phyloP scores from a whole-genome alignment of 2,329 filamentous ascomycete genomes.

The Ascochyta lentis region DNA sequence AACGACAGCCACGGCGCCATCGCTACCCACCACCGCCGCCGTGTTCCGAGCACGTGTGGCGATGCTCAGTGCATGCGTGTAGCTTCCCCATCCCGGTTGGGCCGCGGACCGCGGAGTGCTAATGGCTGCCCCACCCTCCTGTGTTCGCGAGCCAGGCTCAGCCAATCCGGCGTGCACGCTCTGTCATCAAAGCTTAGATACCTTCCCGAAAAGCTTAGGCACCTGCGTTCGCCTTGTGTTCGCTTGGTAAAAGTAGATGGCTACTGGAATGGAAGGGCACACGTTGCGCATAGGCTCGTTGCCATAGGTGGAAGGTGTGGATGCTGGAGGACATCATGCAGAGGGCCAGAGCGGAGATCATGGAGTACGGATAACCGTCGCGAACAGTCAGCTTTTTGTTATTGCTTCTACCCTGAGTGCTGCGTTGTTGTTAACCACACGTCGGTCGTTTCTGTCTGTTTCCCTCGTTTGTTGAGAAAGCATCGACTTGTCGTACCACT shows the following conservation, averaged over 20 bases:
- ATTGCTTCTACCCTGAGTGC: not conserved
- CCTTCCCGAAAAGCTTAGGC: constrained; percentile 32
- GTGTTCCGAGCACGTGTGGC: not conserved
- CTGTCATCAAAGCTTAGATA: constrained; percentile 23
- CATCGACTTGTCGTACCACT: not conserved
- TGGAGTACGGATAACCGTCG: not conserved
- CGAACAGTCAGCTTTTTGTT: not conserved
- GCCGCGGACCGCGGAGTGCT: constrained; percentile 15
- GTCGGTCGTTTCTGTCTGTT: constrained; percentile 1
- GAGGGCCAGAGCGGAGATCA: not conserved
- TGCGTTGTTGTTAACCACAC: not conserved
- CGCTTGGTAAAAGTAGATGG: not conserved
- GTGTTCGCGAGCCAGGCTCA: constrained; percentile 2
- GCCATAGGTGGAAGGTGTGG: constrained; percentile 3
- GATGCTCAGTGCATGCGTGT: not conserved
- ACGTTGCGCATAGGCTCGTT: not conserved
- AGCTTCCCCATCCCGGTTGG: not conserved
- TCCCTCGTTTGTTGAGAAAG: not conserved
- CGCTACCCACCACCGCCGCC: not conserved
- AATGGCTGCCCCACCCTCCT: constrained; percentile 3
- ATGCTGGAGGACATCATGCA: not conserved
- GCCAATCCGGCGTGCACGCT: constrained; percentile 28
- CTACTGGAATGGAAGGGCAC: not conserved
- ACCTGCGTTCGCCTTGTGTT: not conserved
- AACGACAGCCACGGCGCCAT: not conserved